Evolutionary conservation across 441 rosid genomes (phyloP).

Genomic region (Jatropha podagrica): DNA sequence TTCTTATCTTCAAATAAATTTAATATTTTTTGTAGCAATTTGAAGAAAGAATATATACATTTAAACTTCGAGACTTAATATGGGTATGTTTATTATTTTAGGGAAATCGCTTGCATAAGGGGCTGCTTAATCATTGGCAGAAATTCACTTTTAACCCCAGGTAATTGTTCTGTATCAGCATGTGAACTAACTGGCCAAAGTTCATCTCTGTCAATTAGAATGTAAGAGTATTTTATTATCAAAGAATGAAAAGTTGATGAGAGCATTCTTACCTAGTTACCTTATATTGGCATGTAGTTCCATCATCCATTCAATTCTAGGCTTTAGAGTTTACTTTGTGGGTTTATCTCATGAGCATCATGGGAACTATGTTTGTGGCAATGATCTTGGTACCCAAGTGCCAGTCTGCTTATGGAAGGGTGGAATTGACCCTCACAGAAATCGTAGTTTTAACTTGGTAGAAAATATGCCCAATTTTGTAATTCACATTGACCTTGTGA

Average conservation of each 20-base stretch:
- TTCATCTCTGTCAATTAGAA: not conserved
- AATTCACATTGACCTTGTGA: not conserved
- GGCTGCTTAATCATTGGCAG: conserved; percentile 93
- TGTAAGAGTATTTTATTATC: not conserved
- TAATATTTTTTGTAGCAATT: not conserved
- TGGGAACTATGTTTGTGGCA: not conserved
- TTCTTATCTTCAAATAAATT: conserved; percentile 6
- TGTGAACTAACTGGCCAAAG: not conserved
- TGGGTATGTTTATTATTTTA: conserved; percentile 33
- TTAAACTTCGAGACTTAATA: not conserved
- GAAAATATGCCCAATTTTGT: not conserved
- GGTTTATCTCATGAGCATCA: not conserved
- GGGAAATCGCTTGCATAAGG: conserved; percentile 90
- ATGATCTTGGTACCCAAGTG: not conserved
- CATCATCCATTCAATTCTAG: not conserved
- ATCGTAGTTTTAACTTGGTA: not conserved
- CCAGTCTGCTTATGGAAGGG: not conserved
- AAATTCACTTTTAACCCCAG: conserved; percentile 97
- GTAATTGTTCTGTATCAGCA: conserved; percentile 33
- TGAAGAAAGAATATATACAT: not conserved
- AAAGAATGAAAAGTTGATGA: not conserved
- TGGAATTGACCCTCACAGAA: not conserved
- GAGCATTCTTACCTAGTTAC: not conserved
- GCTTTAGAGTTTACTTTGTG: not conserved
- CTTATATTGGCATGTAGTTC: not conserved